These are phyloP conservation scores for Lachancea dasiensis DNA, from an alignment of 805 yeast species.

Conservation along the genomic window DNA sequence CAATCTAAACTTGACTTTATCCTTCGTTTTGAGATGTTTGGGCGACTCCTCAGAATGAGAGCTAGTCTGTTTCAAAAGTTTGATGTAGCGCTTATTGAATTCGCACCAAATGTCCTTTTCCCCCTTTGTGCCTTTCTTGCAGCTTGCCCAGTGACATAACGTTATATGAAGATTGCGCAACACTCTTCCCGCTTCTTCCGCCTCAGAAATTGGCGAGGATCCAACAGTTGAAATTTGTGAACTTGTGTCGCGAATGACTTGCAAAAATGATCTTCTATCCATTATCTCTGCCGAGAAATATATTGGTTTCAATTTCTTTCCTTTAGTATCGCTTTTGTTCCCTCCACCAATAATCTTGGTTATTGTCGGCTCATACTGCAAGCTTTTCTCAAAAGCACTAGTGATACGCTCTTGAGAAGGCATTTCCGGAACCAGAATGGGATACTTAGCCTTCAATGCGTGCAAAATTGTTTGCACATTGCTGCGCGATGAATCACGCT, in stretches of 20 bases:
- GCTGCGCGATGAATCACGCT: slow-evolving; percentile 39
- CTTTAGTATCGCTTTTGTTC: slow-evolving; percentile 7
- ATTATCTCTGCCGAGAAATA: slow-evolving; percentile 42
- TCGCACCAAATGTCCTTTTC: slow-evolving; percentile 28
- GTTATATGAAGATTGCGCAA: slow-evolving; percentile 65
- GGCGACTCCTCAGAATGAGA: background rate
- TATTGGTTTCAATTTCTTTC: slow-evolving; percentile 29
- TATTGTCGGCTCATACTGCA: slow-evolving; percentile 47
- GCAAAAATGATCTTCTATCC: slow-evolving; percentile 16
- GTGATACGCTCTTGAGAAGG: slow-evolving; percentile 41
- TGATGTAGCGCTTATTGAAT: slow-evolving; percentile 21
- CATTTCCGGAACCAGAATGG: slow-evolving; percentile 36
- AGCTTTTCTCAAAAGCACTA: slow-evolving; percentile 47
- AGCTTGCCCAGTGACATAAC: slow-evolving; percentile 42
- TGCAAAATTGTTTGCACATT: slow-evolving; percentile 44
- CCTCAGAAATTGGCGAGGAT: background rate
- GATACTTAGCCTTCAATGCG: slow-evolving; percentile 37
- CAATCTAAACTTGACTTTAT: slow-evolving; percentile 38
- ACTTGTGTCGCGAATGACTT: slow-evolving; percentile 7
- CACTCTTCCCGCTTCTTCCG: slow-evolving; percentile 30
- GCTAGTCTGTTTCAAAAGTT: slow-evolving; percentile 9
- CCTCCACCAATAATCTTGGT: slow-evolving; percentile 32
- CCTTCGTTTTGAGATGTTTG: slow-evolving; percentile 14
- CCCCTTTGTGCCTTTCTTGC: slow-evolving; percentile 26
- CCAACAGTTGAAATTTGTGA: slow-evolving; percentile 3